Conservation (phyloP, 495 filamentous ascomycete genomes). For the Lophium mytilinum region DNA sequence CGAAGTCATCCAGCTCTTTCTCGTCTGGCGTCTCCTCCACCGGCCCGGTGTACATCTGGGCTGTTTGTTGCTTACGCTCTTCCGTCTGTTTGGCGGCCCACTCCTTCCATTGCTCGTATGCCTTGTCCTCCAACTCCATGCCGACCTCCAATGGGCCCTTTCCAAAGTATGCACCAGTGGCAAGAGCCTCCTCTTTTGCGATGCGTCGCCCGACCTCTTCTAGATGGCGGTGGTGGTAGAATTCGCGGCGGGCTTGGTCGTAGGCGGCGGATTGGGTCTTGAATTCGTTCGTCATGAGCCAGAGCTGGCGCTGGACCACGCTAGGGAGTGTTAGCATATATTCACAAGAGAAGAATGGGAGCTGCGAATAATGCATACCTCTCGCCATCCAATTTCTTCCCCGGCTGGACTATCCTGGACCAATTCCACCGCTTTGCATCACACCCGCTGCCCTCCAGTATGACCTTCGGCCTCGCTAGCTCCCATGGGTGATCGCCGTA, state of each 20-base stretch:
- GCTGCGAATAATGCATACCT: slow-evolving; percentile 44
- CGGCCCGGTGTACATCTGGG: slow-evolving; percentile 22
- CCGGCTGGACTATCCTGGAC: slow-evolving; percentile 69
- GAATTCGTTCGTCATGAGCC: slow-evolving; percentile 60
- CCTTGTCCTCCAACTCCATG: slow-evolving; percentile 71
- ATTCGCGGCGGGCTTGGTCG: slow-evolving; percentile 79
- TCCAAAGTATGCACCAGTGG: slow-evolving; percentile 80
- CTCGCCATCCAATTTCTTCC: slow-evolving; percentile 75
- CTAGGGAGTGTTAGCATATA: slow-evolving; percentile 37
- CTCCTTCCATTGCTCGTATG: slow-evolving; percentile 70
- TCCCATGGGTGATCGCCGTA: slow-evolving; percentile 97
- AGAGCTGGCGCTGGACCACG: slow-evolving; percentile 87
- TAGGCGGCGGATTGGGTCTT: slow-evolving; percentile 65
- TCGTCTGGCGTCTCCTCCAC: slow-evolving; percentile 8
- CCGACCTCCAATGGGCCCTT: slow-evolving; percentile 63
- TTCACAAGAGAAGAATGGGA: too few species aligned
- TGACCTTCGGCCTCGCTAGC: slow-evolving; percentile 74
- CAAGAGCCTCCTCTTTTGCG: slow-evolving; percentile 78
- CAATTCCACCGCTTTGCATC: slow-evolving; percentile 71
- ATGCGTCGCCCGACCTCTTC: slow-evolving; percentile 80
- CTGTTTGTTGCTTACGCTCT: slow-evolving; percentile 31
- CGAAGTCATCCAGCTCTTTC: neutral
- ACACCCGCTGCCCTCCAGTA: slow-evolving; percentile 79
- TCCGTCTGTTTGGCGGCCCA: slow-evolving; percentile 61
- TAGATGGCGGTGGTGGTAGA: slow-evolving; percentile 72